Evolutionary conservation across 176 grass and related monocot genomes (phyloP), one percentile per base, ranked within the genome.

Genomic region (Avena atlantica): DNA sequence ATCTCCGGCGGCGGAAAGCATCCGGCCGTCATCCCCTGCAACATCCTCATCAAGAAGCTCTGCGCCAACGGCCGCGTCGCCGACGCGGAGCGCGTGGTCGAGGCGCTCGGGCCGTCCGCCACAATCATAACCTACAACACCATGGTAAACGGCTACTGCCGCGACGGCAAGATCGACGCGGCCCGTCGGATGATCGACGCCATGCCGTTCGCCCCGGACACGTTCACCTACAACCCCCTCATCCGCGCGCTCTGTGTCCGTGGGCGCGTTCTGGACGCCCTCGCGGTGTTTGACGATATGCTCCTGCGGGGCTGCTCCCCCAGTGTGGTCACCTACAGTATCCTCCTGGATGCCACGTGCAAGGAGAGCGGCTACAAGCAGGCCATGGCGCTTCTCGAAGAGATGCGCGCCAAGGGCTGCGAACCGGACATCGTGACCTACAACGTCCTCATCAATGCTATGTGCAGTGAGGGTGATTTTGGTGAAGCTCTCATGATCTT

Each of bases 41-140:
- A 80, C 40, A 78, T 85, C 52, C 89, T 90, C 44, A 90, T 90
- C 64, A 85, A 85, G 20, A 81, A 58, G 72, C 78, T 91, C 65
- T 91, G 85, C 74, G 74, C 84, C 12, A 53, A 47, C 29, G 64
- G 85, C 65, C 79, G 71, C 42, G 52, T 86, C 53, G 21, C 40
- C 53, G 81, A 74, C 73, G 89, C 85, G 12, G 78, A 77, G 53
- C 74, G 85, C 20, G 74, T 91, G 19, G 65, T 87, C 4, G 84
- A 75, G 64, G 66, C 56, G 55, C 70, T 76, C 53, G 55, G 61
- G 36, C 57, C 12, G 74, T 57, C 82, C 40, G 59, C 78, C 21
- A 45, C 61, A 66, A 81, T 87, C 82, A 78, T 91, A 58, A 83
- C 89, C 56, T 87, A 91, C 85, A 91, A 78, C 79, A 86, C 82